A percentile compares a stretch with the other conserved stretches of the same genome.
phyloP scores from a whole-genome alignment of 2,329 filamentous ascomycete genomes.

The Fusarium mexicanum region DNA sequence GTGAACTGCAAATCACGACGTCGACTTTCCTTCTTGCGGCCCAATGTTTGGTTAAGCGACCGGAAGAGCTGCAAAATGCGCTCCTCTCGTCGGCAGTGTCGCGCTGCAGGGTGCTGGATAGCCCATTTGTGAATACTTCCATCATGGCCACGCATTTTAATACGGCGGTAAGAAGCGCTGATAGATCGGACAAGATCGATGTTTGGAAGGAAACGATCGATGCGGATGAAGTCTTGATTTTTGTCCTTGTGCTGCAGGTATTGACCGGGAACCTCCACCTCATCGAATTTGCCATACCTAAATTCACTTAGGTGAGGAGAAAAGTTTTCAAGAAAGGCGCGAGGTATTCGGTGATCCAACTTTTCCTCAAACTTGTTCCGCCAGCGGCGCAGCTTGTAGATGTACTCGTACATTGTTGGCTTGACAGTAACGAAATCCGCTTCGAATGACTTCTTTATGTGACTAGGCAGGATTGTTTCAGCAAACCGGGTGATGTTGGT shows the following conservation, averaged over 20 bases:
- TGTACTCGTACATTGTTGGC: slow-evolving; percentile 98
- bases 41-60: slow-evolving; percentile 92
- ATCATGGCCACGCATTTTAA: slow-evolving; percentile 97
- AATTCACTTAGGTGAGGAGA: slow-evolving; percentile 96
- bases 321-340: slow-evolving; percentile 81
- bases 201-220: slow-evolving; percentile 94
- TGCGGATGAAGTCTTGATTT: slow-evolving; percentile 97
- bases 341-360: slow-evolving; percentile 82
- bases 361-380: slow-evolving; percentile 98
- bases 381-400: slow-evolving; percentile 95
- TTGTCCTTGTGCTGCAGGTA: slow-evolving; percentile 98
- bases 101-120: slow-evolving; percentile 92
- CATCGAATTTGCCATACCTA: slow-evolving; percentile 96
- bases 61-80: slow-evolving; percentile 95
- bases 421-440: slow-evolving; percentile 96
- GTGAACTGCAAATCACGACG: slow-evolving; percentile 96
- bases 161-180: slow-evolving; percentile 87
- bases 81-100: slow-evolving; percentile 93
- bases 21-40: slow-evolving; percentile 93
- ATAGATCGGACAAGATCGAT: slow-evolving; percentile 93
- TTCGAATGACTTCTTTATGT: slow-evolving; percentile 97
- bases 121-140: slow-evolving; percentile 97
- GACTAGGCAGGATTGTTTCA: slow-evolving; percentile 91
- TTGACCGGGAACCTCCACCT: slow-evolving; percentile 96
- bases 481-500: slow-evolving; percentile 97